Evolutionary conservation across 2,329 filamentous ascomycete genomes (phyloP).

Genomic region (Boeremia lycopersici): DNA sequence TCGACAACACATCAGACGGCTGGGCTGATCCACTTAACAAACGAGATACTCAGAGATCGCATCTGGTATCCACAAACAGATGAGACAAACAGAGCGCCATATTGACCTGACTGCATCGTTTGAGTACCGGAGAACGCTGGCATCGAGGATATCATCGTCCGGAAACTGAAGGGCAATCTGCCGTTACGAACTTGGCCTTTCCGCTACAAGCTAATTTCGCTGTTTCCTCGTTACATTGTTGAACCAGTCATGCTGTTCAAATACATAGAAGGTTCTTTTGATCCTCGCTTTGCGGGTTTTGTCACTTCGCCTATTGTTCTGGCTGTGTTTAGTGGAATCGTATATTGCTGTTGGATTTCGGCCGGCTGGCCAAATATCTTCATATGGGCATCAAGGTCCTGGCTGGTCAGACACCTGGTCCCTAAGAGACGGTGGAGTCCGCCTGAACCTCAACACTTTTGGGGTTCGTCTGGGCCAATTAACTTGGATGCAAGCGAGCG

Average conservation of each 20-base stretch:
- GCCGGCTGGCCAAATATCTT: background rate
- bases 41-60: background rate
- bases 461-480: background rate
- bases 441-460: background rate
- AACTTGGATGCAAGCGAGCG: background rate
- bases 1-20: background rate
- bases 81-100: background rate
- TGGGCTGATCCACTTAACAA: background rate
- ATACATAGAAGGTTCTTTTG: background rate
- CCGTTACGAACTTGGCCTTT: background rate
- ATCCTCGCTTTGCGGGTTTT: background rate
- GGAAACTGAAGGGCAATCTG: background rate
- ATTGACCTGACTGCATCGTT: conserved; percentile 2
- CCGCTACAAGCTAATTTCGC: background rate
- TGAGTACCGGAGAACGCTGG: background rate
- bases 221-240: background rate
- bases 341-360: background rate
- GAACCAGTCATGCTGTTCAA: background rate
- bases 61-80: background rate
- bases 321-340: background rate
- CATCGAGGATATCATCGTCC: background rate
- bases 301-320: background rate
- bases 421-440: background rate
- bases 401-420: background rate
- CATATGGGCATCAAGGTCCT: background rate